Conservation (phyloP, 331 rosid species). For the Stylosanthes scabra region DNA sequence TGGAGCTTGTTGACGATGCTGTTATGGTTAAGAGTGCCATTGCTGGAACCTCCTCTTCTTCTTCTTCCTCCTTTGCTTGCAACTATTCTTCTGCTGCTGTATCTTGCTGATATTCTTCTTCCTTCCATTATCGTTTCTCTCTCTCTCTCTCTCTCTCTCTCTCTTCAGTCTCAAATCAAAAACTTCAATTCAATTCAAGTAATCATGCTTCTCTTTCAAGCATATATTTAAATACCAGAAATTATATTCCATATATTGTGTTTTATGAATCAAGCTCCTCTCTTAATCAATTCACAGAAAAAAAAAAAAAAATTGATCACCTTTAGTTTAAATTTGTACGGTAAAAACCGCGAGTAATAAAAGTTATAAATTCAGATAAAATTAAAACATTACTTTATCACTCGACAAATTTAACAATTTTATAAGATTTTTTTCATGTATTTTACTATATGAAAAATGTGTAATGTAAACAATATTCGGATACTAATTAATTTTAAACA, state of each 20-base stretch:
- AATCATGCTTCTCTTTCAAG: background rate
- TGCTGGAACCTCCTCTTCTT: background rate
- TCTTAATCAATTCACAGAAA: no score
- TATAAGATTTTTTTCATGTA: no score
- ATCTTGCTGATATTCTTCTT: conserved; percentile 74
- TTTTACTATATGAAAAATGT: no score
- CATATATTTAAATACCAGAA: background rate
- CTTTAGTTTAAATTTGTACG: no score
- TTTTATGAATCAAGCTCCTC: no score
- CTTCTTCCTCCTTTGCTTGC: conserved; percentile 66
- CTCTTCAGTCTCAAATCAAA: background rate
- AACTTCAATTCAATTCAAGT: background rate
- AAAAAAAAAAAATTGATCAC: no score
- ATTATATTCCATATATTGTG: background rate
- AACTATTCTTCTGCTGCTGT: conserved; percentile 64
- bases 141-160: background rate
- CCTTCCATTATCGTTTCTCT: conserved; percentile 42
- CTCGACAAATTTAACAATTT: no score
- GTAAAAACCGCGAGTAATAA: no score
- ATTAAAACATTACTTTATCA: no score
- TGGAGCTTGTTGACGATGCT: conserved; percentile 73
- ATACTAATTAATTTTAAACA: no score
- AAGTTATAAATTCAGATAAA: no score
- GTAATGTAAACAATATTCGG: no score
- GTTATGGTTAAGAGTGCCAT: conserved; percentile 29